A percentile compares a stretch with the other conserved stretches of the same genome.
phyloP scores from a whole-genome alignment of 208 protist genomes.

The Leishmania aethiopica region DNA sequence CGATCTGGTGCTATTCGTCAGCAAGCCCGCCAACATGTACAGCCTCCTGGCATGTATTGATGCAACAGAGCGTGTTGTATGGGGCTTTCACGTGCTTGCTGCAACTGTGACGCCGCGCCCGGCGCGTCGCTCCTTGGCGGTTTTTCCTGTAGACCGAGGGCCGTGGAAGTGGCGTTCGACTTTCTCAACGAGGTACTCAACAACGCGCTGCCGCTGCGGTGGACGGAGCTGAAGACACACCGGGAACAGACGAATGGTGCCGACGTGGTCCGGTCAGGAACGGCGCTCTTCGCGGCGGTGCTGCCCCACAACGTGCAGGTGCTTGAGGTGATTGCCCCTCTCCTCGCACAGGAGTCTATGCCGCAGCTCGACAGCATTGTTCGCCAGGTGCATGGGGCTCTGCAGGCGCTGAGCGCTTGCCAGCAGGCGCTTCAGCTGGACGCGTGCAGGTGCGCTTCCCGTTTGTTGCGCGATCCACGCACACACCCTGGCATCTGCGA shows the following conservation, averaged over 20 bases:
- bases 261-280: constrained; percentile 31
- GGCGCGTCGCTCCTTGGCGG: background rate
- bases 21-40: constrained; percentile 5
- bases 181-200: constrained; percentile 24
- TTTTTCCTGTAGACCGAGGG: background rate
- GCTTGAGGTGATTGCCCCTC: constrained; percentile 38
- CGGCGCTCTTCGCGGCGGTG: constrained; percentile 24
- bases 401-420: constrained; percentile 15
- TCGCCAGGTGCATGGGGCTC: constrained; percentile 11
- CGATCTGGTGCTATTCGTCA: background rate
- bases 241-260: constrained; percentile 27
- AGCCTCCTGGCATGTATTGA: background rate
- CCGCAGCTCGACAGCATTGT: constrained; percentile 23
- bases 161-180: constrained; percentile 4
- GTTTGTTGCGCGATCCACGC: constrained; percentile 1
- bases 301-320: constrained; percentile 20
- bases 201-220: constrained; percentile 61
- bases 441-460: background rate
- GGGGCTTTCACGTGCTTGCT: constrained; percentile 12
- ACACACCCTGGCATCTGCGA: constrained; percentile 35
- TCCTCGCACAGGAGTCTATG: constrained; percentile 44
- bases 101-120: constrained; percentile 1
- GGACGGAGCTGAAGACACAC: constrained; percentile 42
- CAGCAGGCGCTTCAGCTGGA: constrained; percentile 26
- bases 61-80: constrained; percentile 3